Evolutionary conservation across 495 filamentous ascomycete genomes (phyloP), one percentile per base, ranked within the genome.

Genomic region (Echria macrotheca): DNA sequence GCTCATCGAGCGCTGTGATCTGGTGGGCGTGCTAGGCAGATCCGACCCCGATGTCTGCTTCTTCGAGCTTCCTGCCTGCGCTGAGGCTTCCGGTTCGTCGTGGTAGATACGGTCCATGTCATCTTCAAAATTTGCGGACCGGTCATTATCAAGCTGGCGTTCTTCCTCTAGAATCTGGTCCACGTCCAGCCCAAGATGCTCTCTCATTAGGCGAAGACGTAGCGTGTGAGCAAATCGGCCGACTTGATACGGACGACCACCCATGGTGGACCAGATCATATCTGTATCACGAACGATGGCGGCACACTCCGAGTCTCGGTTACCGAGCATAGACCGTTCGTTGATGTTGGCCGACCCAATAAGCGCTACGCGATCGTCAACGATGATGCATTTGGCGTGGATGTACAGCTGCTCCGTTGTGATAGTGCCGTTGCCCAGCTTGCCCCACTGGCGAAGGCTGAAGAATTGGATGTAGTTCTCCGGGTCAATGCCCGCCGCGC

Each of bases 331-430:
- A 10, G 91, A 96, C 23, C 93, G 85, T 63, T 99, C 93, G 59
- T 99, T 99, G 72, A 99, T 99, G 61, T 99, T 99, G 22, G 93
- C 94, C 31, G 91, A 96, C 14, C 93, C 93, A 58, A 99, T 99
- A 47, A 99, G 84, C 18, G 84, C 91, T 55, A 90, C 81, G 25
- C 91, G 79, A 59, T 99, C 93, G 65, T 99, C 93, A 3, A 96
- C 93, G 48, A 99, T 78, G 80, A 97, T 96, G 56, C 84, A 89
- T 61, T 99, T 99, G 37, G 93, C 93, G 56, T 99, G 93, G 38
- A 99, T 97, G 56, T 99, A 99, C 2, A 99, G 78, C 68, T 97
- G 93, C 63, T 99, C 93, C 10, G 93, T 97, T 11, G 93, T 87
- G 25, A 99, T 67, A 42, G 81, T 82, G 32, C 83, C 76, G 14